Conservation (phyloP, 768 basidiomycete genomes). For the Auriscalpium microsporum region DNA sequence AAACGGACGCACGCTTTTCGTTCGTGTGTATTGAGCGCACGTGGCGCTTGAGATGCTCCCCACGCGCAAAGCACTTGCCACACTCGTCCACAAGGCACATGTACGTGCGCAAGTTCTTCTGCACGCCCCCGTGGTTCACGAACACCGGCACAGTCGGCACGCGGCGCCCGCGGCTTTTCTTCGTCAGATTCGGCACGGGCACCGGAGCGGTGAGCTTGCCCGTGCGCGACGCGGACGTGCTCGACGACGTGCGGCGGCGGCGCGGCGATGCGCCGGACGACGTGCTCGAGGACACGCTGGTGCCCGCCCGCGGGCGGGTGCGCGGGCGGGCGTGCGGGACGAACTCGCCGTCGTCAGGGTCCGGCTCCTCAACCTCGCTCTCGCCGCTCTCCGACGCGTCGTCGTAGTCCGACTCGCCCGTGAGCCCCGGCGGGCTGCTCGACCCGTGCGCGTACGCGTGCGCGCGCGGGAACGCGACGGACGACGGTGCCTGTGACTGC, state of each 20-base stretch:
- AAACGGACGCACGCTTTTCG: constrained; percentile 70
- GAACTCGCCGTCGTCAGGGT: constrained; percentile 12
- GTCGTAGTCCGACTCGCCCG: constrained; percentile 11
- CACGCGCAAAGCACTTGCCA: constrained; percentile 80
- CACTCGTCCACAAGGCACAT: constrained; percentile 75
- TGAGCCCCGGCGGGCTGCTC: constrained; percentile 13
- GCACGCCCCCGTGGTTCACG: constrained; percentile 18
- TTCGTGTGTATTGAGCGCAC: constrained; percentile 84
- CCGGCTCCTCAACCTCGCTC: constrained; percentile 8
- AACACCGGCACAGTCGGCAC: constrained; percentile 46
- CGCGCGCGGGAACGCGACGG: not conserved
- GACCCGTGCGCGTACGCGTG: not conserved
- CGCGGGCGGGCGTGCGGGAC: not conserved
- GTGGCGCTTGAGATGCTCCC: constrained; percentile 87
- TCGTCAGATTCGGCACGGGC: constrained; percentile 70
- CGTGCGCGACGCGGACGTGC: constrained; percentile 8
- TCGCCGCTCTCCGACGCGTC: constrained; percentile 10
- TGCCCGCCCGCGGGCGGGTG: not conserved
- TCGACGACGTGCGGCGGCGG: constrained; percentile 9
- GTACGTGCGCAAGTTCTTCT: constrained; percentile 35
- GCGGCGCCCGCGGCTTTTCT: constrained; percentile 71
- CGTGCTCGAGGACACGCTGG: not conserved
- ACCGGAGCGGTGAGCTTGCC: constrained; percentile 43
- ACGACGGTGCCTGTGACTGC: not conserved
- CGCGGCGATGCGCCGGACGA: not conserved